Conservation (phyloP, 2,329 filamentous ascomycete genomes). For the Cryphonectria radicalis region DNA sequence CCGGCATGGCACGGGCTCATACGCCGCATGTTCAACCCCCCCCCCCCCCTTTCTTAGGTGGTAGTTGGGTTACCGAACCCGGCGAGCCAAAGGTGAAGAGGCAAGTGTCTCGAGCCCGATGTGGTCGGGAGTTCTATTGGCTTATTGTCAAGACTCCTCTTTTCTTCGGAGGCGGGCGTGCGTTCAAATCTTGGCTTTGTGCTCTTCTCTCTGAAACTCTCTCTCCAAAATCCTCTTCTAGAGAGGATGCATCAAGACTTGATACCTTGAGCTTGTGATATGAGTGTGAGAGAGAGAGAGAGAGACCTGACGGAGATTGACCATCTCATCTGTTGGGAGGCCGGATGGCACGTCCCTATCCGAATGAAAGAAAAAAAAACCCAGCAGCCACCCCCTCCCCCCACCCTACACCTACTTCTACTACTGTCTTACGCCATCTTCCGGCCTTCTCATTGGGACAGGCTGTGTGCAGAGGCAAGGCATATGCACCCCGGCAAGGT, state of each 20-base stretch:
- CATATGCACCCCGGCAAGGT: slow-evolving; percentile 14
- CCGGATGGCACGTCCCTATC: slow-evolving; percentile 21
- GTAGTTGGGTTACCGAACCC: background rate
- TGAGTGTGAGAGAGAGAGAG: background rate
- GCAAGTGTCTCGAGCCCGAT: slow-evolving; percentile 19
- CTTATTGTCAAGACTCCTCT: background rate
- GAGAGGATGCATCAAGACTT: background rate
- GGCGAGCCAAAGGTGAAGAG: slow-evolving; percentile 15
- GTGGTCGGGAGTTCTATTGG: background rate
- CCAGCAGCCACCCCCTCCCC: slow-evolving; percentile 21
- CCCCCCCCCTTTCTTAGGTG: background rate
- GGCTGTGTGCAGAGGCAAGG: slow-evolving; percentile 18
- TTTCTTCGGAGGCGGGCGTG: background rate
- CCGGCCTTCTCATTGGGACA: slow-evolving; percentile 25
- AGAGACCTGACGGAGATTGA: background rate
- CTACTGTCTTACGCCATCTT: slow-evolving; percentile 25
- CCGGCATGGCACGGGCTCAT: background rate
- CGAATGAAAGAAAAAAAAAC: background rate
- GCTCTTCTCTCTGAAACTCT: background rate
- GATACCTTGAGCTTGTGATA: background rate
- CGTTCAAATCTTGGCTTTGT: background rate
- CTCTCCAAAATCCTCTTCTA: background rate
- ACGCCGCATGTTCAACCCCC: background rate
- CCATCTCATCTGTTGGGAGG: background rate
- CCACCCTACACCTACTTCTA: slow-evolving; percentile 25